phyloP scores from a whole-genome alignment of 805 yeast species.

The Candida ortonii region DNA sequence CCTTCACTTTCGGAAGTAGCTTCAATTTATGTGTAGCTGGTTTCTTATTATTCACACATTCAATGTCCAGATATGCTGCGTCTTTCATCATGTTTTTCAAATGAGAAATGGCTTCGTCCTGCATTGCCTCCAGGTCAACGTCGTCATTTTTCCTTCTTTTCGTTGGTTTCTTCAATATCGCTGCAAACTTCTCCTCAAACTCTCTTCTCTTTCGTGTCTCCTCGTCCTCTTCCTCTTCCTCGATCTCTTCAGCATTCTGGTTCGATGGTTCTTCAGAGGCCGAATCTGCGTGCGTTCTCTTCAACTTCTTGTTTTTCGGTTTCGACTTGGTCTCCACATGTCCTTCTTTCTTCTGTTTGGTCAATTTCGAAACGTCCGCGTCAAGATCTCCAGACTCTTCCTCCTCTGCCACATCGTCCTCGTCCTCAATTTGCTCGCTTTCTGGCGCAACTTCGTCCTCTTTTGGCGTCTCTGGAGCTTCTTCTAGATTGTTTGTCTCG shows the following conservation, averaged over 20 bases:
- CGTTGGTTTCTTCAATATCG: constrained; percentile 62
- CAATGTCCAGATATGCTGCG: constrained; percentile 73
- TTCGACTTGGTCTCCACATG: constrained; percentile 10
- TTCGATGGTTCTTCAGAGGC: constrained; percentile 8
- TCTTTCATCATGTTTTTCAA: constrained; percentile 87
- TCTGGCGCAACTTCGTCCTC: constrained; percentile 1
- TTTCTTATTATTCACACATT: constrained; percentile 53
- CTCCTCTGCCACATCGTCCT: constrained; percentile 3
- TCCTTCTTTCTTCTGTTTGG: constrained; percentile 7
- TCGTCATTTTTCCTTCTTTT: constrained; percentile 74
- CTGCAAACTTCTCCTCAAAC: constrained; percentile 78
- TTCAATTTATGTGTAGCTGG: constrained; percentile 78
- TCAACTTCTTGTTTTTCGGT: constrained; percentile 13
- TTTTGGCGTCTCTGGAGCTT: neutral
- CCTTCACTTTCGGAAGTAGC: constrained; percentile 74
- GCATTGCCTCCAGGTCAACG: constrained; percentile 91
- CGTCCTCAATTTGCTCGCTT: constrained; percentile 5
- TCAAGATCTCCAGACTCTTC: constrained; percentile 7
- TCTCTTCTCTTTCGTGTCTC: constrained; percentile 58
- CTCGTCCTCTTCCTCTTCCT: constrained; percentile 26
- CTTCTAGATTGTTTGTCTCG: neutral
- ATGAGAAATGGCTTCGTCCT: constrained; percentile 82
- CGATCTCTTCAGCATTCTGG: neutral
- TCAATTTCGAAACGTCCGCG: constrained; percentile 9
- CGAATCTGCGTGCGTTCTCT: constrained; percentile 10